Base-by-base conservation (phyloP, 2,329 filamentous ascomycete species). In the Stachybotrys elegans region DNA sequence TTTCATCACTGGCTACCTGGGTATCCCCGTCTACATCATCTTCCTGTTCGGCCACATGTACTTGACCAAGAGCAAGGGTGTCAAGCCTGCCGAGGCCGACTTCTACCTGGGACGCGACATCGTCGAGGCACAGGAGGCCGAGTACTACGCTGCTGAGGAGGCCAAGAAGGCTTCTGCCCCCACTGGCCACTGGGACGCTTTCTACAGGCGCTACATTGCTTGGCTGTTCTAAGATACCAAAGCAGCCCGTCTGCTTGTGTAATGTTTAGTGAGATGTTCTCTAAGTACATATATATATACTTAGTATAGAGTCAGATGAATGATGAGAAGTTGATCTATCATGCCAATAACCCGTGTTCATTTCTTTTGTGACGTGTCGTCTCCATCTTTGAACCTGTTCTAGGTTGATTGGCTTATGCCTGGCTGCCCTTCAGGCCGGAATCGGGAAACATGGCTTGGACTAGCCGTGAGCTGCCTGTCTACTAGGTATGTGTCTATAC, bases 1-100 rank as follows among this genome's bases (percentile, higher is more conserved):
- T 57, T 89, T 89, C 66, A 78, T 90, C 62, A 87, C 83, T 2
- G 83, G 82, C 17, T 88, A 88, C 61, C 68, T 84, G 6, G 86
- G 84, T 40, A 88, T 90, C 53, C 86, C 85, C 2, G 62, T 89
- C 20, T 89, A 88, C 61, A 60, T 89, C 13, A 68, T 75, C 22
- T 71, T 86, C 60, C 77, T 88, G 55, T 76, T 81, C 44, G 84
- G 83, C 1, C 82, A 83, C 66, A 86, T 85, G 68, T 43, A 75
- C 45, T 53, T 61, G 42, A 78, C 71, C 42, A 71, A 72, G 59
- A 75, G 67, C 53, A 69, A 74, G 55, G 68, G 72, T 12, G 63
- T 86, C 37, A 68, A 70, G 46, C 68, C 83, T 0, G 62, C 73
- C 45, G 70, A 78, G 52, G 81, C 75, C 22, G 84, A 88, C 68